A percentile compares a stretch with the other conserved stretches of the same genome.
Conservation (phyloP, 106 monocot genomes). For the Acorus gramineus region DNA sequence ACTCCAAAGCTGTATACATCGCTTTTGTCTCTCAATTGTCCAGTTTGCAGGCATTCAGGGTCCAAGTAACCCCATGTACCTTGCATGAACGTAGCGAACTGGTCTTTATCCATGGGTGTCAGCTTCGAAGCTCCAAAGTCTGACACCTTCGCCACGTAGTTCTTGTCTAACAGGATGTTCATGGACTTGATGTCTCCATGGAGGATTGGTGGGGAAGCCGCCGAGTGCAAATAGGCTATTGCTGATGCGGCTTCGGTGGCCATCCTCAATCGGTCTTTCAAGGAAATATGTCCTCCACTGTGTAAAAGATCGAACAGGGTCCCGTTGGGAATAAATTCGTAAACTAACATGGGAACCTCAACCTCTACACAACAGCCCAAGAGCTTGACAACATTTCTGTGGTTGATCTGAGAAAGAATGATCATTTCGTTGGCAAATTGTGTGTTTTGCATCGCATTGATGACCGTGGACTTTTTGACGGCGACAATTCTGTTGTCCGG, state of each 20-base stretch:
- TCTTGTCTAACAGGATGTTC: too few relatives aligned
- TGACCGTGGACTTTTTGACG: not conserved
- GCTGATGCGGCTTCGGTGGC: too few relatives aligned
- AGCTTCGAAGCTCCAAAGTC: too few relatives aligned
- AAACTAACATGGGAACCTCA: constrained; percentile 1
- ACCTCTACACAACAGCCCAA: constrained; percentile 6
- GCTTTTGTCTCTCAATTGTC: too few relatives aligned
- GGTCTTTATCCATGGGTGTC: too few relatives aligned
- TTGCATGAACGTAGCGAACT: too few relatives aligned
- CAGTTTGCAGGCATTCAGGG: too few relatives aligned
- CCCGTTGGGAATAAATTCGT: not conserved
- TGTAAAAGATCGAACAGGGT: not conserved
- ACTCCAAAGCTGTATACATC: constrained; percentile 5
- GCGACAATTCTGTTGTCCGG: not conserved
- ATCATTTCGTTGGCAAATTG: constrained; percentile 2
- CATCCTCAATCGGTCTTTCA: too few relatives aligned
- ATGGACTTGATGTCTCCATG: not conserved
- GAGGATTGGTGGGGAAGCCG: not conserved
- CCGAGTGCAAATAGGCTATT: too few relatives aligned
- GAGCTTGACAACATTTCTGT: constrained; percentile 6
- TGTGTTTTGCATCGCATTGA: not conserved
- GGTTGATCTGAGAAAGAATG: constrained; percentile 7
- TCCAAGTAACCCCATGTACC: too few relatives aligned
- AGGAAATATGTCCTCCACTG: too few relatives aligned
- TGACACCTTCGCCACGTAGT: too few relatives aligned